Evolutionary conservation across 257 asterid species (phyloP), one percentile per base, ranked within the genome.

Genomic region (Avicennia marina): DNA sequence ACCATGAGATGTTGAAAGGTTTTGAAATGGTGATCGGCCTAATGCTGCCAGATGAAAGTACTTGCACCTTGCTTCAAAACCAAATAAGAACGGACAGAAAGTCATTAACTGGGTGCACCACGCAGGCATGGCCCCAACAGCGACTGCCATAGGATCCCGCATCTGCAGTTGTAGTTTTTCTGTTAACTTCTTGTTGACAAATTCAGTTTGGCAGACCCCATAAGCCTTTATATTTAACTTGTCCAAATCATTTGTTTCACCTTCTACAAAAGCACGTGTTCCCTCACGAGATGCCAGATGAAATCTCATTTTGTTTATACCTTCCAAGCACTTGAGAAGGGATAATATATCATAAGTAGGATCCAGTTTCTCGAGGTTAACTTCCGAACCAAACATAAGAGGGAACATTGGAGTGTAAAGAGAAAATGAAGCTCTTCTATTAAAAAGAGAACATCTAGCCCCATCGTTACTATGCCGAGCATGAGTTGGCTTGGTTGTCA

Each of bases 111-210:
- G 86, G 51, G 80, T 66, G 69, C 95, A 89, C 99, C 99, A 93
- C 13, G 87, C 69, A 63, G 96, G 99, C 87, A 93, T 67, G 57
- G 85, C 82, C 68, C 97, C 97, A 55, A 58, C 72, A 38, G 89
- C 80, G 53, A 81, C 80, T 38, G 81, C 77, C 75, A 75, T 65
- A 38, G 89, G 87, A 49, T 89, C 94, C 69, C 80, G 78, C 83
- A 93, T 74, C 75, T 89, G 95, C 82, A 80, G 99, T 68, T 93
- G 94, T 20, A 93, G 78, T 71, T 93, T 93, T 60, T 89, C 97
- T 17, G 96, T 89, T 67, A 93, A 61, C 68, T 84, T 93, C 53
- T 71, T 70, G 75, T 71, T 93, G 36, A 76, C 91, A 66, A 93
- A 93, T 65, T 93, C 97, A 53, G 56, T 69, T 53, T 79, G 86